phyloP scores from a whole-genome alignment of 306 rosid genomes.

The Delonix regia region DNA sequence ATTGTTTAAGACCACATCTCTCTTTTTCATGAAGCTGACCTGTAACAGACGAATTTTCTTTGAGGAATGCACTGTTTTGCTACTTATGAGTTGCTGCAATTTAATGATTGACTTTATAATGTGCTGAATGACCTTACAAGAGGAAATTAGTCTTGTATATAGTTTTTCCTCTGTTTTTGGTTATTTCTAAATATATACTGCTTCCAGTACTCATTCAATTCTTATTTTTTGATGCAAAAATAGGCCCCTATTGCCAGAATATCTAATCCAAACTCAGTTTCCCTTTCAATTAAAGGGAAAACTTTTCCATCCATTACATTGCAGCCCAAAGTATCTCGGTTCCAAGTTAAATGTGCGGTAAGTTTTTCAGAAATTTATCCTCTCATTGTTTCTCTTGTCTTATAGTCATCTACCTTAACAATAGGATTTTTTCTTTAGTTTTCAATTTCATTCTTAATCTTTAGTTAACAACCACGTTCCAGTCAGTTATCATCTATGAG shows the following conservation, averaged over 20 bases:
- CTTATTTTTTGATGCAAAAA: constrained; percentile 38
- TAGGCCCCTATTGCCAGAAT: constrained; percentile 53
- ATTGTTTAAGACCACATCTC: background rate
- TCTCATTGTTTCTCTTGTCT: background rate
- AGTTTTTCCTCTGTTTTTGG: background rate
- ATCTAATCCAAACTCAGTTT: constrained; percentile 51
- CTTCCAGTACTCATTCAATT: background rate
- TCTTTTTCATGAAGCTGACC: background rate
- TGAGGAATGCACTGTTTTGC: background rate
- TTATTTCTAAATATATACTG: background rate
- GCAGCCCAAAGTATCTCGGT: constrained; percentile 40
- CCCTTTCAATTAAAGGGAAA: constrained; percentile 51
- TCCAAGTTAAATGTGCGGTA: constrained; percentile 66
- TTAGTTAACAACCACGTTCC: background rate
- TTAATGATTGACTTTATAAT: background rate
- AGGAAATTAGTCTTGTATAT: background rate
- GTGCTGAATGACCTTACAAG: background rate
- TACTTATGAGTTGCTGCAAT: background rate
- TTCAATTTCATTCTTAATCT: background rate
- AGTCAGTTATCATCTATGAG: background rate
- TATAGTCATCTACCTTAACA: background rate
- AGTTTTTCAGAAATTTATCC: constrained; percentile 27
- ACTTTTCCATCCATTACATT: constrained; percentile 49
- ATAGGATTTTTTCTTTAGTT: background rate
- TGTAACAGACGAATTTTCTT: background rate